These are phyloP conservation scores for Kondoa subrosea DNA, from an alignment of 768 basidiomycete species.

Conservation along the genomic window DNA sequence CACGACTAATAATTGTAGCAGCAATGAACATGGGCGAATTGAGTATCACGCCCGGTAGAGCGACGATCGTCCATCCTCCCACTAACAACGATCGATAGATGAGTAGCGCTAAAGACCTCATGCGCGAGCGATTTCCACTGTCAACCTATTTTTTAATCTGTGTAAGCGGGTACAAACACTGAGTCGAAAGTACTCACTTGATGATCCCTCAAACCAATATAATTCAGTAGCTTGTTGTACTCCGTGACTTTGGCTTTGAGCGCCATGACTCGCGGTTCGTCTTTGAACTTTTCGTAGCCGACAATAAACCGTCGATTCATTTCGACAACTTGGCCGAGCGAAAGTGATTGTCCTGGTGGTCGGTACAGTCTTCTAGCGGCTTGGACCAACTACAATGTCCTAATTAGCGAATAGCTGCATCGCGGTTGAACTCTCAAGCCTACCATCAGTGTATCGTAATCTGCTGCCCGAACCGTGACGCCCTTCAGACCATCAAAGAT, in stretches of 20 bases:
- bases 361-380: conserved; percentile 84
- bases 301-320: conserved; percentile 81
- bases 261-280: conserved; percentile 72
- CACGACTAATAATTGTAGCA: conserved; percentile 68
- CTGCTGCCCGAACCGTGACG: conserved; percentile 85
- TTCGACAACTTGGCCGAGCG: conserved; percentile 87
- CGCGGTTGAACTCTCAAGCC: conserved; percentile 23
- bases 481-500: conserved; percentile 88
- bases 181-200: conserved; percentile 41
- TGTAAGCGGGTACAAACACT: background rate
- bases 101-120: conserved; percentile 71
- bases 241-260: conserved; percentile 62
- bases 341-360: conserved; percentile 81
- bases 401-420: background rate
- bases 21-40: conserved; percentile 86
- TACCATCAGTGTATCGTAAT: conserved; percentile 96
- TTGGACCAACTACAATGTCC: conserved; percentile 61
- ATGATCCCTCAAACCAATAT: conserved; percentile 83
- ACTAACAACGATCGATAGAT: conserved; percentile 65
- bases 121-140: conserved; percentile 61
- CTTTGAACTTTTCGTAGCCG: conserved; percentile 79
- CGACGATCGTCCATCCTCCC: conserved; percentile 60
- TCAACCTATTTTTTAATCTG: conserved; percentile 46
- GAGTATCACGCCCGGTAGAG: conserved; percentile 74
- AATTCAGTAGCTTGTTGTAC: conserved; percentile 72